These are phyloP conservation scores for Eucalyptus tenuipes DNA, from an alignment of 345 rosid genomes.

Conservation along the genomic window DNA sequence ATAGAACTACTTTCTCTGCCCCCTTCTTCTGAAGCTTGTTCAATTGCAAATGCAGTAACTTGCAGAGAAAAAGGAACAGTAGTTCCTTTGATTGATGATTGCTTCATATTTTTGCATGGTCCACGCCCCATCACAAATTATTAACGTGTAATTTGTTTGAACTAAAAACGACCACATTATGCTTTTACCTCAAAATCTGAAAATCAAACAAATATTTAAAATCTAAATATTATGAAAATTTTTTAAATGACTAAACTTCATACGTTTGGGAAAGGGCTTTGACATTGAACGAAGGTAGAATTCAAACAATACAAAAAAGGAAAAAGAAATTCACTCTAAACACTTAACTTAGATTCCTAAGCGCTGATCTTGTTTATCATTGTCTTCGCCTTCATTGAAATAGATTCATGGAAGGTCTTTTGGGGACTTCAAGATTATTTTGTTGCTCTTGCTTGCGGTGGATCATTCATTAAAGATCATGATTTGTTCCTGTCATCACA, in stretches of 20 bases:
- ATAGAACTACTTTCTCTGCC: background rate
- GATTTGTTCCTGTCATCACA: constrained; percentile 1
- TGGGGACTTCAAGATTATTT: background rate
- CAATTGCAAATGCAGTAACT: background rate
- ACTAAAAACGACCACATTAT: background rate
- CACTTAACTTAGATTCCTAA: background rate
- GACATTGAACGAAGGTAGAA: background rate
- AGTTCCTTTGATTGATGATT: background rate
- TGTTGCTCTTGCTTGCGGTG: background rate
- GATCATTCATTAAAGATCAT: background rate
- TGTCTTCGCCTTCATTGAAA: background rate
- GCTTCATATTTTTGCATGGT: background rate
- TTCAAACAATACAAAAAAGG: background rate
- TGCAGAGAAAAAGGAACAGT: background rate
- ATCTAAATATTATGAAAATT: background rate
- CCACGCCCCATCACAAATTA: background rate
- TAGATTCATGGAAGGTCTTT: background rate
- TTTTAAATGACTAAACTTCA: background rate
- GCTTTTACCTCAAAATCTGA: background rate
- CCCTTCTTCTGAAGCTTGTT: background rate
- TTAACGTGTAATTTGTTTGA: background rate
- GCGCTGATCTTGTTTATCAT: background rate
- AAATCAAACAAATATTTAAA: background rate
- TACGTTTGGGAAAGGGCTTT: background rate
- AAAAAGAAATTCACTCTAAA: background rate